phyloP scores from a whole-genome alignment of 2,329 filamentous ascomycete species.

The Didymella lethalis region DNA sequence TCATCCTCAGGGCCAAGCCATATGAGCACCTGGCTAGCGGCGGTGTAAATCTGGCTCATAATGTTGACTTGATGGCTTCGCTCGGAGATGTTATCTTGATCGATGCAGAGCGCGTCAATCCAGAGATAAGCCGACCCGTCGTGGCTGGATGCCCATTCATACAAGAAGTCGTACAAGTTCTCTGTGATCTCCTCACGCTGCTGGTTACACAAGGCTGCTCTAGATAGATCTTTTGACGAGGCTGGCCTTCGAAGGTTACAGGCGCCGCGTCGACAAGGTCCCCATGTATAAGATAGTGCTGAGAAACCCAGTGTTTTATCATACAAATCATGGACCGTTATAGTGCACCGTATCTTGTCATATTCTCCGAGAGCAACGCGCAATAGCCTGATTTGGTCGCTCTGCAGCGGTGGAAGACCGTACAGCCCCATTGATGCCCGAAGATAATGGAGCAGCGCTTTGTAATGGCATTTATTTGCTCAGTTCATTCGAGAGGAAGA shows the following conservation, averaged over 20 bases:
- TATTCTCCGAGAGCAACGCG: background rate
- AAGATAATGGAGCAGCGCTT: background rate
- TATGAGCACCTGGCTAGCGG: conserved; percentile 17
- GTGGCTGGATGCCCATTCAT: background rate
- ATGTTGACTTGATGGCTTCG: conserved; percentile 21
- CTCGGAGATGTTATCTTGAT: conserved; percentile 20
- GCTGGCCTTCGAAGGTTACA: background rate
- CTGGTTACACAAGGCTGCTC: conserved; percentile 22
- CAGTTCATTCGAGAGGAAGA: background rate
- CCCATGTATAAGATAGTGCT: conserved; percentile 34
- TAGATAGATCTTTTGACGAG: background rate
- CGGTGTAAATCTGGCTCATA: conserved; percentile 24
- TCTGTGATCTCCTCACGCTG: conserved; percentile 3
- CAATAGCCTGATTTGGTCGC: conserved; percentile 22
- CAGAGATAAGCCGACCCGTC: conserved; percentile 10
- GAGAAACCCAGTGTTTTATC: conserved; percentile 14
- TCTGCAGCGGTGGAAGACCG: background rate
- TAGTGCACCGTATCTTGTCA: conserved; percentile 11
- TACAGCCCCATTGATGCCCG: background rate
- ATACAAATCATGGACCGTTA: conserved; percentile 15
- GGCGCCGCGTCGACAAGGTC: conserved; percentile 8
- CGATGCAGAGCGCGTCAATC: conserved; percentile 30
- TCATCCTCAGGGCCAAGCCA: conserved; percentile 27
- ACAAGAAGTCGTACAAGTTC: conserved; percentile 31
- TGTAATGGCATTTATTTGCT: background rate